Base-by-base conservation (phyloP, 495 filamentous ascomycete genomes). In the Annulohypoxylon nitens region DNA sequence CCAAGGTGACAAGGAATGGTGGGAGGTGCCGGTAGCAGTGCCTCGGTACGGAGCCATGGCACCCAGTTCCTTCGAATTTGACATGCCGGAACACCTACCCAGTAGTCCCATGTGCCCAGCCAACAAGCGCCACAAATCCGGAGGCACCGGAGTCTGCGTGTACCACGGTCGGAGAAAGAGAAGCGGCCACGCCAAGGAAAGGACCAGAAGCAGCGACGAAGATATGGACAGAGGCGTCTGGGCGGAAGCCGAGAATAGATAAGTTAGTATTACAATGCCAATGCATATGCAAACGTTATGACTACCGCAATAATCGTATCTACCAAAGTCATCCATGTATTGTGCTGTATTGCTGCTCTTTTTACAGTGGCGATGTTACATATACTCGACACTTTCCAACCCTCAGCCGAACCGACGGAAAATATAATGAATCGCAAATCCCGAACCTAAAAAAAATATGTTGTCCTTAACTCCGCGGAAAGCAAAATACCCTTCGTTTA, bases 81-180 rank as follows among this genome's bases (percentile, higher is more conserved):
- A 88, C 58, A 75, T 90, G 18, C 89, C 89, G n/a, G 89, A 91
- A 48, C 90, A 93, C 79, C 76, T 91, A 16, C 88, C 88, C 10
- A 84, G 61, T 51, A 91, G 88, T 72, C 90, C 90, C 45, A 79
- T 91, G 72, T 93, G 90, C 78, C 90, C 90, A 7, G 80, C 85
- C 43, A 84, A 87, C 80, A 81, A 83, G 51, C 85, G 85, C 59
- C 85, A 88, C 74, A 83, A 83, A 68, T 85, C 83, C 43, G 79
- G 81, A 18, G 87, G 86, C 26, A 87, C 78, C 59, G 88, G 85
- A 2, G 82, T 90, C 4, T 93, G 90, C 78, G 82, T 84, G 12
- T 80, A 78, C 57, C 78, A 80, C 36, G 78, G 78, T 12, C 70
- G 78, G 34, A 69, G 74, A 63, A 78, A 75, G 70, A 37, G 50